These are phyloP conservation scores for Alternaria brassicae DNA, from an alignment of 2,329 filamentous ascomycete genomes.

Conservation along the genomic window DNA sequence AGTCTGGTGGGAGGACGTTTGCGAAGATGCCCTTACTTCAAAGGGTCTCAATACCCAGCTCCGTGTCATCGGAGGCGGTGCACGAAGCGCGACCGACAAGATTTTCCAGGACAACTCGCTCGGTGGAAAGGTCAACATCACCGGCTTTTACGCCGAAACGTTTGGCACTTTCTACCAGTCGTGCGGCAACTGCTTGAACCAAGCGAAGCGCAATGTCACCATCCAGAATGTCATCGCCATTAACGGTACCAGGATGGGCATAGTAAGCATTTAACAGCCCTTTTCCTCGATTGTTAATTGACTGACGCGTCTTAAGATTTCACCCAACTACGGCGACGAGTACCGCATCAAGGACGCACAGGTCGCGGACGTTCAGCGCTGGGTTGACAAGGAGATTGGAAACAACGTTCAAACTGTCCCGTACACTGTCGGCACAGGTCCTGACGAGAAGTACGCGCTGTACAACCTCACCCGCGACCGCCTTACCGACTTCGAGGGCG, in stretches of 20 bases:
- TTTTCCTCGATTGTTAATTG: neutral
- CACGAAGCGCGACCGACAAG: conserved; percentile 36
- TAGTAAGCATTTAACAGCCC: conserved; percentile 13
- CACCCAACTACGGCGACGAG: conserved; percentile 36
- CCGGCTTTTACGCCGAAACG: conserved; percentile 34
- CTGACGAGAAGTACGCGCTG: conserved; percentile 37
- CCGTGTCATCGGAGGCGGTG: conserved; percentile 37
- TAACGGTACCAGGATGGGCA: conserved; percentile 37
- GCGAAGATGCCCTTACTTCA: conserved; percentile 33
- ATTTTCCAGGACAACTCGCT: conserved; percentile 32
- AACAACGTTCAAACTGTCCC: conserved; percentile 39
- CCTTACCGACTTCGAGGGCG: conserved; percentile 32
- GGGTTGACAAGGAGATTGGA: conserved; percentile 36
- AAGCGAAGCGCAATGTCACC: conserved; percentile 37
- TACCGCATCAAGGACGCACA: conserved; percentile 35
- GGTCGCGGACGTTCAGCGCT: conserved; percentile 26
- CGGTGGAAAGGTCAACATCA: conserved; percentile 34
- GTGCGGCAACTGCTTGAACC: conserved; percentile 37
- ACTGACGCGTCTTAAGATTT: conserved; percentile 15
- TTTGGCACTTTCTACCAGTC: conserved; percentile 38
- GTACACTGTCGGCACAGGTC: conserved; percentile 34
- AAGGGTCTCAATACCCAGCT: conserved; percentile 38
- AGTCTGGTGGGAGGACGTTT: conserved; percentile 41
- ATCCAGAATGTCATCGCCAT: conserved; percentile 36
- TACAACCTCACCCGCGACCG: conserved; percentile 35